Evolutionary conservation across 257 asterid species (phyloP).

Genomic region (Forsythia suspensa): DNA sequence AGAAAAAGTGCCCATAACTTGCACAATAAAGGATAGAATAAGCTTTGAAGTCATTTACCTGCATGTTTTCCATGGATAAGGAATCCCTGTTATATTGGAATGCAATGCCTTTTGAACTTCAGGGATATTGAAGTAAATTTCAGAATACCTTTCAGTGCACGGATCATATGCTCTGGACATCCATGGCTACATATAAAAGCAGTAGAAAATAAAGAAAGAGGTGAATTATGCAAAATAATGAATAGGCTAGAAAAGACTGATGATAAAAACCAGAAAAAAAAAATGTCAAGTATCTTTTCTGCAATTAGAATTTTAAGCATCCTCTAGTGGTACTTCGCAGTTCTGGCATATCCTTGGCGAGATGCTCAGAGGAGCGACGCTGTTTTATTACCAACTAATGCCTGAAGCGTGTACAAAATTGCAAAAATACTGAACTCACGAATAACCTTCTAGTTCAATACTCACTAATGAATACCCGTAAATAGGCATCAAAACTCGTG

Average conservation of each 20-base stretch:
- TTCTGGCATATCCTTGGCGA: too few relatives aligned
- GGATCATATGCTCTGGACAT: constrained; percentile 93
- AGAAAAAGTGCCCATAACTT: not conserved
- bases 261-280: not conserved
- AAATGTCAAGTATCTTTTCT: too few relatives aligned
- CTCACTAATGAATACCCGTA: too few relatives aligned
- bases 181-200: constrained; percentile 68
- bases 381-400: too few relatives aligned
- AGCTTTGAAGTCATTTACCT: constrained; percentile 39
- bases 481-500: too few relatives aligned
- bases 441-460: too few relatives aligned
- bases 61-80: constrained; percentile 87
- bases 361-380: too few relatives aligned
- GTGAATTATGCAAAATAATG: not conserved
- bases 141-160: constrained; percentile 76
- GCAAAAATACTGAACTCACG: too few relatives aligned
- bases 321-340: too few relatives aligned
- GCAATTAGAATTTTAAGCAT: not conserved
- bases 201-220: not conserved
- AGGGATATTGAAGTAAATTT: constrained; percentile 72
- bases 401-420: too few relatives aligned
- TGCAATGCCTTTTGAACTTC: constrained; percentile 91
- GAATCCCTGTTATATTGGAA: constrained; percentile 65
- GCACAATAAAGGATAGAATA: constrained; percentile 13
- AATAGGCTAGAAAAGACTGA: not conserved